Conservation (phyloP, 1,284 basidiomycete species). For the Apiotrichum sp. region DNA sequence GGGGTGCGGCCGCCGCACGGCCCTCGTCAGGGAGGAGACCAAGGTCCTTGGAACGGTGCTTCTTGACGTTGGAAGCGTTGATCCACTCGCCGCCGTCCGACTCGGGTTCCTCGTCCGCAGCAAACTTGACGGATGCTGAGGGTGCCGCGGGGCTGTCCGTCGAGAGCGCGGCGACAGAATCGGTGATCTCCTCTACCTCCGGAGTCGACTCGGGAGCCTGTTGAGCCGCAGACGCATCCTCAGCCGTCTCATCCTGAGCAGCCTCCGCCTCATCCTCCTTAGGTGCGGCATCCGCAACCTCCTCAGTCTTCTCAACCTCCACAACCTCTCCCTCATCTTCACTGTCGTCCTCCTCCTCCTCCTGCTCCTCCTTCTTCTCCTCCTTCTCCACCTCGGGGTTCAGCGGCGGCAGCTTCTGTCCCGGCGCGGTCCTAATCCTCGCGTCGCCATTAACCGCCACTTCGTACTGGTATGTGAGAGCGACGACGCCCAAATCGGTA, state of each 20-base stretch:
- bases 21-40: slow-evolving; percentile 60
- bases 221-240: not conserved
- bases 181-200: slow-evolving; percentile 5
- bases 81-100: slow-evolving; percentile 96
- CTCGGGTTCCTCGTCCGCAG: slow-evolving; percentile 50
- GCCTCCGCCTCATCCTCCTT: slow-evolving; percentile 21
- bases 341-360: slow-evolving; percentile 48
- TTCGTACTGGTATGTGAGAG: slow-evolving; percentile 76
- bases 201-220: slow-evolving; percentile 8
- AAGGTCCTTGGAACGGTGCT: slow-evolving; percentile 83
- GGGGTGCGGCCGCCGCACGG: slow-evolving; percentile 14
- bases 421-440: slow-evolving; percentile 51
- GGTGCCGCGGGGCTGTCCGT: slow-evolving; percentile 3
- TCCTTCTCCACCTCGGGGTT: slow-evolving; percentile 41
- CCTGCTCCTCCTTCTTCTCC: slow-evolving; percentile 27
- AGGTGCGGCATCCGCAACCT: not conserved
- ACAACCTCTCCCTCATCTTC: slow-evolving; percentile 30
- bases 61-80: slow-evolving; percentile 77
- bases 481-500: slow-evolving; percentile 85
- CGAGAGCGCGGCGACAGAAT: slow-evolving; percentile 4
- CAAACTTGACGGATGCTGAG: slow-evolving; percentile 15
- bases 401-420: slow-evolving; percentile 21
- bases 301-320: not conserved
- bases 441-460: slow-evolving; percentile 54
- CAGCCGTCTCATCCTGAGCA: not conserved